Percentiles rank a stretch among this genome's conserved stretches.
Conservation (phyloP, 2,329 filamentous ascomycete species). For the Beauveria caledonica region DNA sequence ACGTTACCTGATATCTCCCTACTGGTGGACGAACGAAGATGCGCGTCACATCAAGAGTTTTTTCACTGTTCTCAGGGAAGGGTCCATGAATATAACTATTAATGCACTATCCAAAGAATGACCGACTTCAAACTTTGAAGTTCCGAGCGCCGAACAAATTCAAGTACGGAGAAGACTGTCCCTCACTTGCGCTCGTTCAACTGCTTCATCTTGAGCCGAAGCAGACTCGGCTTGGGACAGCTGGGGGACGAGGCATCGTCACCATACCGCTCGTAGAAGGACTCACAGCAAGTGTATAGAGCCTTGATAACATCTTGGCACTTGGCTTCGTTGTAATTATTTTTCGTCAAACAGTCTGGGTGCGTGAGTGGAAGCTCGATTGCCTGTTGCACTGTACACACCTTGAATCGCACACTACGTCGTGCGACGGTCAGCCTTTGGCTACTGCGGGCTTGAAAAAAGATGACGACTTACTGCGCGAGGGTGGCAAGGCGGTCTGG, state of each 20-base stretch:
- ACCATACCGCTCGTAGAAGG: constrained; percentile 75
- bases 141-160: too few species aligned
- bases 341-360: constrained; percentile 76
- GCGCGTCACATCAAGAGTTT: constrained; percentile 36
- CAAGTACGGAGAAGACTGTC: too few species aligned
- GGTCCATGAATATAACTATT: too few species aligned
- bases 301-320: constrained; percentile 73
- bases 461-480: constrained; percentile 55
- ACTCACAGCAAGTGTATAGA: constrained; percentile 87
- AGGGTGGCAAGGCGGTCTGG: constrained; percentile 75
- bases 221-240: constrained; percentile 74
- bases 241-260: constrained; percentile 68
- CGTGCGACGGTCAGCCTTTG: constrained; percentile 24
- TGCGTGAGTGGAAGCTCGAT: neutral
- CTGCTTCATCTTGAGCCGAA: constrained; percentile 82
- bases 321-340: constrained; percentile 76
- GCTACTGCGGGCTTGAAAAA: neutral
- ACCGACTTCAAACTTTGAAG: too few species aligned
- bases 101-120: too few species aligned
- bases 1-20: constrained; percentile 49
- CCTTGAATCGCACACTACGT: constrained; percentile 81
- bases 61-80: neutral
- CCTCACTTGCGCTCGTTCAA: constrained; percentile 34
- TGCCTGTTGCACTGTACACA: constrained; percentile 27
- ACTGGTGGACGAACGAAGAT: constrained; percentile 35